Evolutionary conservation across 139 green algal species (phyloP).

Genomic region (Monoraphidium neglectum): DNA sequence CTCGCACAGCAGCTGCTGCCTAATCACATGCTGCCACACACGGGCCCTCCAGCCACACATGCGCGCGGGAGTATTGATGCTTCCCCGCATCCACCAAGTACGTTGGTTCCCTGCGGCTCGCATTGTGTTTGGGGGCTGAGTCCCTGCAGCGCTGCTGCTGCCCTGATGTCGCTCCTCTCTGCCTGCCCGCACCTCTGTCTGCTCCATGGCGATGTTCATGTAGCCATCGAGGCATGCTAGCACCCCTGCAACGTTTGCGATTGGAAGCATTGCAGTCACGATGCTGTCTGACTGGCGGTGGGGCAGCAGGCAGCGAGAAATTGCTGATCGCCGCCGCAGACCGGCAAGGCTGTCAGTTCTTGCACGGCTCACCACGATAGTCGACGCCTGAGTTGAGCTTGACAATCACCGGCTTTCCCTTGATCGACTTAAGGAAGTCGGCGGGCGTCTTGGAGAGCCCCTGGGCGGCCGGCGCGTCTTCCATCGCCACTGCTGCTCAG

Average conservation of each 20-base stretch:
- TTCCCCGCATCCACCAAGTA: no score
- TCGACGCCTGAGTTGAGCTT: slow-evolving; percentile 98
- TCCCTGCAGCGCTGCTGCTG: no score
- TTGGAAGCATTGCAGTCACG: slow-evolving; percentile 1
- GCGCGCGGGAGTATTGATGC: no score
- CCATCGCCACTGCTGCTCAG: slow-evolving; percentile 9
- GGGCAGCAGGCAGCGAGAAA: background rate
- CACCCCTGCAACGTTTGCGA: slow-evolving; percentile 69
- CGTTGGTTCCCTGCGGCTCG: no score
- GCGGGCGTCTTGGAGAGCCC: slow-evolving; percentile 21
- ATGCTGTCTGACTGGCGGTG: background rate
- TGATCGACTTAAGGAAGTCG: slow-evolving; percentile 76
- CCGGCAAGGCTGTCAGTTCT: no score
- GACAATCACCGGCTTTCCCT: slow-evolving; percentile 94
- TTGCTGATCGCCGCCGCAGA: no score
- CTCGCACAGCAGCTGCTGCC: background rate
- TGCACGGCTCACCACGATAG: slow-evolving; percentile 96
- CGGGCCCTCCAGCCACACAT: no score
- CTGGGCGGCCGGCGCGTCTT: slow-evolving; percentile 12
- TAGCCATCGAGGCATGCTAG: slow-evolving; percentile 98
- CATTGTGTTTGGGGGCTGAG: no score
- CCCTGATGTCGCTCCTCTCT: no score
- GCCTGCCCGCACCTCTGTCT: slow-evolving; percentile 89
- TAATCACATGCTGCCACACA: no score
- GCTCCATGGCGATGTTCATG: slow-evolving; percentile 99